Evolutionary conservation across 2,329 filamentous ascomycete genomes (phyloP), one percentile per base, ranked within the genome.

Genomic region (Epichloe sp.): DNA sequence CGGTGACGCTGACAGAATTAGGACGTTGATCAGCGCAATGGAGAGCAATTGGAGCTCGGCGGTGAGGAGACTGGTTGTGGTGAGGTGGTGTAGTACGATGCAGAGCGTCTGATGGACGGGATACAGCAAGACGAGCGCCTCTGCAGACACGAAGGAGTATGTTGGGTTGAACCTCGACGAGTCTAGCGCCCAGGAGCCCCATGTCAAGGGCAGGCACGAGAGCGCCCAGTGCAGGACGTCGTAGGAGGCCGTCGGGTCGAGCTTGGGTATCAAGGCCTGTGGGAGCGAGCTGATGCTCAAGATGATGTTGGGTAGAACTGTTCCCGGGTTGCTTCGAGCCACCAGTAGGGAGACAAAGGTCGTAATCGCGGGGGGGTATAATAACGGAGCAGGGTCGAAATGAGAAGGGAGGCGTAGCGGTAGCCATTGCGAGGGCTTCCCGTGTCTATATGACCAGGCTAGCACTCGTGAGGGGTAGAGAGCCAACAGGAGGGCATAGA

Each of bases 321-420:
- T 73, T 15, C 74, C 72, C 3, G 77, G 72, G 44, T 79, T 80
- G 47, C 78, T 75, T 48, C 76, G 73, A 7, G 82, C 79, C 42
- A 95, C 74, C 10, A 90, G 82, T 4, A 93, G 71, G 1, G 89
- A 82, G 31, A 93, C 84, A 44, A 90, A 74, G 15, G 90, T 68
- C 1, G 90, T 88, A 34, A 95, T 74, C 2, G 83, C 68, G 5
- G 85, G 91, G 91, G 91, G 91, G 63, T 96, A 97, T 52, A 96
- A 68, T n/a, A 95, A 74, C 11, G 90, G 88, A 6, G 91, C 91
- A 3, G 89, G 90, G 62, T 97, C 91, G 66, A 96, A 95, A n/a
- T 79, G 76, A 4, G 80, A 71, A 0, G 89, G 88, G 38, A 95
- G 71, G 34, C 63, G 63, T 37, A 83, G 59, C 1, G 72, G 69